Evolutionary conservation across 345 rosid species (phyloP).

Genomic region (Salix dunnii): DNA sequence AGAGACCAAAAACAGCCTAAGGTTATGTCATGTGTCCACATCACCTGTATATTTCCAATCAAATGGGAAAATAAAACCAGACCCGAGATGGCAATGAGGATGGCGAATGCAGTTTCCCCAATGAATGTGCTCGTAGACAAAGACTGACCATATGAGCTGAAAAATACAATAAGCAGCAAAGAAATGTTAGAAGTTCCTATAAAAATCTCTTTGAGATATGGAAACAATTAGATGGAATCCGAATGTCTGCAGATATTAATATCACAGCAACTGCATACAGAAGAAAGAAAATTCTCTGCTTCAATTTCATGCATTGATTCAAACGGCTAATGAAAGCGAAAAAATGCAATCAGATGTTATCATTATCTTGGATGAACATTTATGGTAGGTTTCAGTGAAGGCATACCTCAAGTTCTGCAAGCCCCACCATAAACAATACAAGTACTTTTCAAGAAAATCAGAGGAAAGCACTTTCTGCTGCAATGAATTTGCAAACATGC

Average conservation of each 20-base stretch:
- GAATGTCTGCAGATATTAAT: no score
- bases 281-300: neutral
- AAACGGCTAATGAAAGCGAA: neutral
- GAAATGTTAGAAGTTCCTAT: neutral
- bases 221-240: neutral
- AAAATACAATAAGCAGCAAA: neutral
- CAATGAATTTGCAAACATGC: conserved; percentile 63
- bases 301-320: neutral
- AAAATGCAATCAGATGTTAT: neutral
- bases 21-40: neutral
- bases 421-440: conserved; percentile 91
- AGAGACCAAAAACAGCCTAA: neutral
- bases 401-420: conserved; percentile 76
- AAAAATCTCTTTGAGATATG: neutral
- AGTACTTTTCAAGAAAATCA: conserved; percentile 57
- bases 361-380: neutral
- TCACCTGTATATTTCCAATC: conserved; percentile 60
- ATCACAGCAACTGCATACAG: neutral
- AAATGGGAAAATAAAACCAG: conserved; percentile 49
- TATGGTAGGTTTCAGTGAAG: neutral
- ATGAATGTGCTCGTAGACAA: conserved; percentile 41
- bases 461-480: conserved; percentile 47
- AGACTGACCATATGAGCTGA: conserved; percentile 47
- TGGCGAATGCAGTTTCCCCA: conserved; percentile 46
- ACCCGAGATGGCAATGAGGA: conserved; percentile 43